These are phyloP conservation scores for Pestalotiopsis sp. DNA, from an alignment of 2,329 filamentous ascomycete genomes.

Conservation along the genomic window DNA sequence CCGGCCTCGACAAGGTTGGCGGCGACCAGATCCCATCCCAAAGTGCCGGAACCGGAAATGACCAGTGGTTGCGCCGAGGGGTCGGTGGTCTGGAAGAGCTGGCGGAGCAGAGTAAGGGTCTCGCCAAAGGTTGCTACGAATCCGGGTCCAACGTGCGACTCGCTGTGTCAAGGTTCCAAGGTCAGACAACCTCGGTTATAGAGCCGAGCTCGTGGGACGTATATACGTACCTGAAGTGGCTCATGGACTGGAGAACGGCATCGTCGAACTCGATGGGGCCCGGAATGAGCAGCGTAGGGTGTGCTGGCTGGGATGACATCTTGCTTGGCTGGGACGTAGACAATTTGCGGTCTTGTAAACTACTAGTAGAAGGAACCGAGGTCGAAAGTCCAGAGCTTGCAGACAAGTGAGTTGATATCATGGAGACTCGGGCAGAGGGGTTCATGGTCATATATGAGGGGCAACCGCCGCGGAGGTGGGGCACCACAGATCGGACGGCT, in stretches of 20 bases:
- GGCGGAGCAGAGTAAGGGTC: conserved; percentile 82
- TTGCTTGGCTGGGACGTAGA: conserved; percentile 34
- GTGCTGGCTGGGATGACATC: conserved; percentile 66
- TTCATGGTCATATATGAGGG: conserved; percentile 19
- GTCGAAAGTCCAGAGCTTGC: conserved; percentile 30
- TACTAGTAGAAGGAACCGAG: conserved; percentile 27
- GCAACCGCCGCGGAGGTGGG: conserved; percentile 16
- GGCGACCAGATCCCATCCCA: conserved; percentile 97
- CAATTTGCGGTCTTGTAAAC: conserved; percentile 29
- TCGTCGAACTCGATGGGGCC: conserved; percentile 98
- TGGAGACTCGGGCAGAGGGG: conserved; percentile 14
- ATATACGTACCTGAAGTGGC: conserved; percentile 76
- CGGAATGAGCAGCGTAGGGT: conserved; percentile 85
- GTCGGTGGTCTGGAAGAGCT: conserved; percentile 90
- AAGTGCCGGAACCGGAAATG: conserved; percentile 90
- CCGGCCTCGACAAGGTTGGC: conserved; percentile 88
- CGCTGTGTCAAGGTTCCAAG: conserved; percentile 53
- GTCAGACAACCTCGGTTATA: conserved; percentile 3
- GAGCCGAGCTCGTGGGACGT: conserved; percentile 22
- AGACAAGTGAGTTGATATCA: conserved; percentile 20
- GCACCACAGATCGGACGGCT: conserved; percentile 15
- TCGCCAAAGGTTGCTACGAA: conserved; percentile 94
- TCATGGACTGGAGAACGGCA: conserved; percentile 93
- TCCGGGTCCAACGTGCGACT: conserved; percentile 88
- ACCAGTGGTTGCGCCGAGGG: conserved; percentile 86